A percentile compares a stretch with the other conserved stretches of the same genome.
These are phyloP conservation scores for Fusarium sp. DNA, from an alignment of 2,329 filamentous ascomycete species.

Conservation along the genomic window DNA sequence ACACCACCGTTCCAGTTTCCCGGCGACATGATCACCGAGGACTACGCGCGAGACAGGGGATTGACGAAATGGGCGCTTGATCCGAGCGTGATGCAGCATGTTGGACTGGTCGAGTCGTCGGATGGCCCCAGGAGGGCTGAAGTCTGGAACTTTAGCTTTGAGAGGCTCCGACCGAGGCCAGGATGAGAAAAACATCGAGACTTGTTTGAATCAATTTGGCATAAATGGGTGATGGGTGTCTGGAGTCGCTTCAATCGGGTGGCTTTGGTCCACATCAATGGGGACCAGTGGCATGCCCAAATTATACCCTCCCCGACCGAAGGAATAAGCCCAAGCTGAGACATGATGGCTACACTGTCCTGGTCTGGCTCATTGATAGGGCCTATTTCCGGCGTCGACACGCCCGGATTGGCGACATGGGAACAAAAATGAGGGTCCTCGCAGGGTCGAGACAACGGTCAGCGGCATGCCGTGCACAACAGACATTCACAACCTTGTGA, in stretches of 20 bases:
- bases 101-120: constrained; percentile 49
- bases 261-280: background rate
- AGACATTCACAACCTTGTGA: background rate
- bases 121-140: constrained; percentile 44
- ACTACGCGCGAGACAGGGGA: constrained; percentile 45
- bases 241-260: background rate
- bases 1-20: constrained; percentile 50
- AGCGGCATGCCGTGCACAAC: background rate
- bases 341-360: background rate
- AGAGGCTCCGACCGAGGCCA: constrained; percentile 27
- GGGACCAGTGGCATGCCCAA: background rate
- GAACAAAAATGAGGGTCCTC: background rate
- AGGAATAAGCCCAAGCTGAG: background rate
- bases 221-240: background rate
- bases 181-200: background rate
- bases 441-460: background rate
- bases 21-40: constrained; percentile 52
- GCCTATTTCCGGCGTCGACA: background rate
- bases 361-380: background rate
- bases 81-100: constrained; percentile 54
- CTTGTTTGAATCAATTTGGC: background rate
- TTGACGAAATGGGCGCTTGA: constrained; percentile 53
- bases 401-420: background rate
- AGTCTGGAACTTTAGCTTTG: constrained; percentile 54
- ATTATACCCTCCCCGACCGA: background rate